A percentile compares a stretch with the other conserved stretches of the same genome.
phyloP scores from a whole-genome alignment of 2,329 filamentous ascomycete species.

The Fragosphaeria purpurea region DNA sequence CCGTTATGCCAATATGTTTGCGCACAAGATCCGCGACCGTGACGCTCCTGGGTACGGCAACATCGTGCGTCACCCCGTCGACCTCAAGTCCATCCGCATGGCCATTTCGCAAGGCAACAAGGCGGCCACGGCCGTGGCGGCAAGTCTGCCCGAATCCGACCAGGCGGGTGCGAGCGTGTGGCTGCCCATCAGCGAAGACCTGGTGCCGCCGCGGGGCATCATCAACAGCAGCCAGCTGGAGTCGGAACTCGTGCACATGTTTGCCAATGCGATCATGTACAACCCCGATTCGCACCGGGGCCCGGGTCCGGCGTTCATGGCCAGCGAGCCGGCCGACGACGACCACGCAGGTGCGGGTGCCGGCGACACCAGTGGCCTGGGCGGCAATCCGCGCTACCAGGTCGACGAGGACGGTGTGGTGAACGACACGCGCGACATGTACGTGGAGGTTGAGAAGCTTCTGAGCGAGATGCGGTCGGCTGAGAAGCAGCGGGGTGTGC shows the following conservation, averaged over 20 bases:
- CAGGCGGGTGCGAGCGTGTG: constrained; percentile 39
- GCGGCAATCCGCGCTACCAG: constrained; percentile 47
- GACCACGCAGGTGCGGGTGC: constrained; percentile 21
- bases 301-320: constrained; percentile 52
- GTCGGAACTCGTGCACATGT: constrained; percentile 91
- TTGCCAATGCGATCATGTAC: constrained; percentile 98
- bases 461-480: constrained; percentile 67
- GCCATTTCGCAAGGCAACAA: constrained; percentile 66
- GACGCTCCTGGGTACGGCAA: constrained; percentile 68
- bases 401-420: constrained; percentile 79
- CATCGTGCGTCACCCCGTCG: constrained; percentile 64
- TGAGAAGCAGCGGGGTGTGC: constrained; percentile 45
- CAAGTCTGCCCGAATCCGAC: constrained; percentile 50
- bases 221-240: constrained; percentile 90
- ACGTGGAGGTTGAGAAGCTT: constrained; percentile 71
- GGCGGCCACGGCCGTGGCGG: constrained; percentile 50
- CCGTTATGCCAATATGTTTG: constrained; percentile 70
- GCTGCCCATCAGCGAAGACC: constrained; percentile 62
- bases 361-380: constrained; percentile 17
- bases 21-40: constrained; percentile 61
- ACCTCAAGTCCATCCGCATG: constrained; percentile 67
- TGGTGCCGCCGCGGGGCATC: constrained; percentile 78
- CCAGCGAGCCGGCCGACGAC: constrained; percentile 27
- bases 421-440: constrained; percentile 82
- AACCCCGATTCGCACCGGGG: constrained; percentile 73